Conservation (phyloP, 75 land plant genomes). For the Selaginella moellendorffii region DNA sequence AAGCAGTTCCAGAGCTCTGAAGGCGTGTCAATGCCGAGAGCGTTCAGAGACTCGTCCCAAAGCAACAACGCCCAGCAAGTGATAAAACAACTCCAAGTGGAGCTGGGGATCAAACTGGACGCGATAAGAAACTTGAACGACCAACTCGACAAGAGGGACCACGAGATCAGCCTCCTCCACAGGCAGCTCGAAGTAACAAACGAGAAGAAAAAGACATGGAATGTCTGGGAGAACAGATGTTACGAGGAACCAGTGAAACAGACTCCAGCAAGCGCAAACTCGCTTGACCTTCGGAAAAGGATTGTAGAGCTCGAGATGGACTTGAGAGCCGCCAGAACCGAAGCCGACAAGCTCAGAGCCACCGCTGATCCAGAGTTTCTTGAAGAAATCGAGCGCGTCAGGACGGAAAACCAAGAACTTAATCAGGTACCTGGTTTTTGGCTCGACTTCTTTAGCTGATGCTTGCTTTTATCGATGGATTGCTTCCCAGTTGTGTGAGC, state of each 20-base stretch:
- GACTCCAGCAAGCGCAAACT: neutral
- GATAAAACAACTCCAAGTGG: neutral
- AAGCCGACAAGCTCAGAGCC: neutral
- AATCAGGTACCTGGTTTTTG: neutral
- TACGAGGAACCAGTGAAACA: neutral
- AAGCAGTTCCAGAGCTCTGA: neutral
- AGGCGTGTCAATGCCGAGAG: neutral
- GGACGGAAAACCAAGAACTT: neutral
- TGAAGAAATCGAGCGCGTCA: neutral
- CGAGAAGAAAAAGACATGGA: too few species aligned
- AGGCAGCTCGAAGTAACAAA: neutral
- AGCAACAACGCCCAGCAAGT: neutral
- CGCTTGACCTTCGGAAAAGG: neutral
- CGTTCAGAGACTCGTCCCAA: neutral
- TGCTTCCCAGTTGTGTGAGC: neutral
- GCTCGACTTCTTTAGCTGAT: neutral
- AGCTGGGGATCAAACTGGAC: neutral
- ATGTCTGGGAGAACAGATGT: neutral
- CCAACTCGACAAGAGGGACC: neutral
- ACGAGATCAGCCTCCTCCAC: neutral
- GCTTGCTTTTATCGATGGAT: neutral
- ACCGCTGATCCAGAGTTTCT: neutral
- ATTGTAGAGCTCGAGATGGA: neutral
- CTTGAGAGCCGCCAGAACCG: neutral
- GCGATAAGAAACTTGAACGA: neutral